Percentiles rank a stretch among this genome's conserved stretches.
These are phyloP conservation scores for Xylaria sp. DNA, from an alignment of 495 filamentous ascomycete species.

Conservation along the genomic window DNA sequence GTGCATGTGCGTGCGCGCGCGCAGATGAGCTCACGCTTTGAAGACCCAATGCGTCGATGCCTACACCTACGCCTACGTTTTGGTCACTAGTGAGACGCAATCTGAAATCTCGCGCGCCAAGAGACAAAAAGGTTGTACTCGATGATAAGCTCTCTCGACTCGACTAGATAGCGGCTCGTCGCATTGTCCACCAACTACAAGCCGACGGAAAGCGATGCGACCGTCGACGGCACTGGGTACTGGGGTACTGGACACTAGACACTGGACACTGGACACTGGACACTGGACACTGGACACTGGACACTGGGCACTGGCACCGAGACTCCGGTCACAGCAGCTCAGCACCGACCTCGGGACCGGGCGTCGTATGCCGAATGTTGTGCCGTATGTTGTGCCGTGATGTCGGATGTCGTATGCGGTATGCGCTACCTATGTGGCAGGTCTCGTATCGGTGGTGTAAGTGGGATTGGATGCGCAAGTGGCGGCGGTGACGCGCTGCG, in stretches of 20 bases:
- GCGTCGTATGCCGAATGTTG: background rate
- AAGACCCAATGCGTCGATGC: background rate
- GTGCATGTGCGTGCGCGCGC: background rate
- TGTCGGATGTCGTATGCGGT: no score
- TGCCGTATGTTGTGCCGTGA: no score
- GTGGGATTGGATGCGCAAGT: background rate
- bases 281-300: no score
- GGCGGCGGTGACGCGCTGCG: background rate
- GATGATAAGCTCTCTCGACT: background rate
- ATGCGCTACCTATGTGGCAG: no score
- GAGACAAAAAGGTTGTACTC: background rate
- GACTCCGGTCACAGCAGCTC: background rate
- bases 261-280: no score
- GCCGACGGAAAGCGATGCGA: constrained; percentile 3
- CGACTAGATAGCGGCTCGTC: background rate
- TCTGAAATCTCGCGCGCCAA: no score
- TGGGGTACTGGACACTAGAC: no score
- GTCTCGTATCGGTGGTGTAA: constrained; percentile 7
- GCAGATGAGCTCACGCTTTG: background rate
- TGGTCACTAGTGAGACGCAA: no score
- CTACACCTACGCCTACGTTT: background rate
- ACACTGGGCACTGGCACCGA: no score
- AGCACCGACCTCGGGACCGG: background rate
- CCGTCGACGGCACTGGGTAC: background rate
- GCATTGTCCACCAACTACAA: constrained; percentile 4